Conservation (phyloP, 2,329 filamentous ascomycete genomes). For the Penicillium hordei region DNA sequence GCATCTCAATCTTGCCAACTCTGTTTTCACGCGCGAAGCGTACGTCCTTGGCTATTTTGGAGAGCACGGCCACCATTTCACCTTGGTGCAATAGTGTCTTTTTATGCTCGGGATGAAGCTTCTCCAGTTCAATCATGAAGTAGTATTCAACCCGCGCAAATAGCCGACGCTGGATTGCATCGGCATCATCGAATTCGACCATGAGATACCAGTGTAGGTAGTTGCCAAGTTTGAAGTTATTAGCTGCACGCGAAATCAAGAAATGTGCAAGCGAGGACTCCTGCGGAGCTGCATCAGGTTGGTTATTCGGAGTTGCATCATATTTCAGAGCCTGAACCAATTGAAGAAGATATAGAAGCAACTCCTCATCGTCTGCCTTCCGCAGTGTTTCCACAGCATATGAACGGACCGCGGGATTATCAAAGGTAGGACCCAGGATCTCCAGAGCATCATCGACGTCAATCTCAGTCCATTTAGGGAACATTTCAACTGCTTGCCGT, state of each 20-base stretch:
- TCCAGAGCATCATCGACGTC: conserved; percentile 96
- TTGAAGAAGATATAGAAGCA: conserved; percentile 87
- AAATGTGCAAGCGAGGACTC: conserved; percentile 88
- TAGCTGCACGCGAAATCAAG: conserved; percentile 80
- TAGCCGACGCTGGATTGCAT: conserved; percentile 74
- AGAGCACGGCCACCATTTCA: conserved; percentile 82
- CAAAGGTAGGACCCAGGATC: conserved; percentile 86
- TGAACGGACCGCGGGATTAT: conserved; percentile 81
- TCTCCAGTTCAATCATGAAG: conserved; percentile 86
- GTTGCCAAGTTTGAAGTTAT: conserved; percentile 87
- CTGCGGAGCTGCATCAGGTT: conserved; percentile 61
- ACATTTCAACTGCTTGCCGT: conserved; percentile 82
- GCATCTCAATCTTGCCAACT: conserved; percentile 74
- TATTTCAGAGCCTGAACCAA: conserved; percentile 95
- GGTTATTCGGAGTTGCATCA: conserved; percentile 68
- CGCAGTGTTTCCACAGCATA: conserved; percentile 90
- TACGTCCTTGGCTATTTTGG: conserved; percentile 85
- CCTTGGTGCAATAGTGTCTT: conserved; percentile 80
- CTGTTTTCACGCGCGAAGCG: conserved; percentile 77
- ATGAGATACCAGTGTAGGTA: conserved; percentile 98
- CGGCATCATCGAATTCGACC: conserved; percentile 88
- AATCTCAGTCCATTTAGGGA: conserved; percentile 93
- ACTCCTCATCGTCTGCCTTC: conserved; percentile 88
- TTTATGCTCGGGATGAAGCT: conserved; percentile 69
- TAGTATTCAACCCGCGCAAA: conserved; percentile 94